Conservation (phyloP, 2,329 filamentous ascomycete genomes). For the Paecilomyces formosus region DNA sequence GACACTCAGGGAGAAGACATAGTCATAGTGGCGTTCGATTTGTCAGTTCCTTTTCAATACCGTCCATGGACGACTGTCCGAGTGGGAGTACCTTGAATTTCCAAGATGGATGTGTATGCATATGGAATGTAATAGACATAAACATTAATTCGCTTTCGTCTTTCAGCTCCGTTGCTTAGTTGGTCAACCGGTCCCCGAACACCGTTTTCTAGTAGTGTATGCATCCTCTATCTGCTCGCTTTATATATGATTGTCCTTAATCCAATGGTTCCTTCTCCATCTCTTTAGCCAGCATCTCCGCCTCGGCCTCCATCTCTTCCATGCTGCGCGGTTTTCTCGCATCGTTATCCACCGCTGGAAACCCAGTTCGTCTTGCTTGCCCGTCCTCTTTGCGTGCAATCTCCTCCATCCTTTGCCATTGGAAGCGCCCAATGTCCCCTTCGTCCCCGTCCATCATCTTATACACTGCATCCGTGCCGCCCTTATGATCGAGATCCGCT, state of each 20-base stretch:
- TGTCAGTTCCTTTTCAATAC: background rate
- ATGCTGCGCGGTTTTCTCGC: constrained; percentile 58
- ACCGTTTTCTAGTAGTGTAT: background rate
- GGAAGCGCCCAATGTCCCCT: constrained; percentile 68
- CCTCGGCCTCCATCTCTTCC: constrained; percentile 76
- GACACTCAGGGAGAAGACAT: background rate
- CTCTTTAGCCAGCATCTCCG: constrained; percentile 53
- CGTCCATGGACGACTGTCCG: background rate
- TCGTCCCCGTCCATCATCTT: constrained; percentile 74
- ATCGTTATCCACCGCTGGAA: constrained; percentile 65
- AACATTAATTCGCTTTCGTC: background rate
- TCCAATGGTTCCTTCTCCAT: constrained; percentile 30
- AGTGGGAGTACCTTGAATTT: background rate
- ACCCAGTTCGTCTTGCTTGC: constrained; percentile 44
- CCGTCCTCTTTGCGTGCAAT: constrained; percentile 7
- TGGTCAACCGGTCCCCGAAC: background rate
- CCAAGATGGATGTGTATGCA: background rate
- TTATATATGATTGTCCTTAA: constrained; percentile 10
- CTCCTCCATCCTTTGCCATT: constrained; percentile 47
- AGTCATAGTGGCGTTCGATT: background rate
- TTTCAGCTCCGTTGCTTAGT: background rate
- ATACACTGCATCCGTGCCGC: constrained; percentile 70
- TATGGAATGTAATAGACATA: background rate
- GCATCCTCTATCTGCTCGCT: background rate
- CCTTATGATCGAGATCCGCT: constrained; percentile 50